Evolutionary conservation across 768 basidiomycete genomes (phyloP).

Genomic region (Psilocybe azurescens): DNA sequence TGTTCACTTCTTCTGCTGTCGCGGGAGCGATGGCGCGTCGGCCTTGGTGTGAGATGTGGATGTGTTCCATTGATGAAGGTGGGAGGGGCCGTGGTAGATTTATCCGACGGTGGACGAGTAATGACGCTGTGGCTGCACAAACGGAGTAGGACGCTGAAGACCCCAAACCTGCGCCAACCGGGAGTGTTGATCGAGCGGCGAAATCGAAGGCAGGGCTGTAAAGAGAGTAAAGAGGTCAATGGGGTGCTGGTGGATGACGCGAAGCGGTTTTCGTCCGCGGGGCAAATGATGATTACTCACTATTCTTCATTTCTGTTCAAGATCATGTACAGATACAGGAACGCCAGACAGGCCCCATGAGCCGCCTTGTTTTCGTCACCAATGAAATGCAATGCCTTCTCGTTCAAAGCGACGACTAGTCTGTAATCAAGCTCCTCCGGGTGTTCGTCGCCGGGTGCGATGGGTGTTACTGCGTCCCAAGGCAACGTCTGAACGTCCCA

Average conservation of each 20-base stretch:
- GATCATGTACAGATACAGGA: constrained; percentile 93
- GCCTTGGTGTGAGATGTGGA: constrained; percentile 69
- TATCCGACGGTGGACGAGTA: constrained; percentile 78
- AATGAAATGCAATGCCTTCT: constrained; percentile 43
- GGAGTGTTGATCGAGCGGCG: constrained; percentile 84
- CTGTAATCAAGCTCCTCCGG: constrained; percentile 73
- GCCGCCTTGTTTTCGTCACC: constrained; percentile 43
- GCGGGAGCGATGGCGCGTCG: constrained; percentile 65
- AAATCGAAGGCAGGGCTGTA: constrained; percentile 80
- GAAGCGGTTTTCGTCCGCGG: constrained; percentile 17
- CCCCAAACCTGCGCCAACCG: constrained; percentile 94
- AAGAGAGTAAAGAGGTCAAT: constrained; percentile 5
- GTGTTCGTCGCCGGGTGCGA: constrained; percentile 56
- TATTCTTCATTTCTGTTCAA: constrained; percentile 60
- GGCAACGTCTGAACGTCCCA: constrained; percentile 83
- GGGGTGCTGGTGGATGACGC: neutral
- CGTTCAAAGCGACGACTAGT: constrained; percentile 74
- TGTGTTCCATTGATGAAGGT: constrained; percentile 50
- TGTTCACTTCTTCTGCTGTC: constrained; percentile 83
- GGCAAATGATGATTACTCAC: constrained; percentile 46
- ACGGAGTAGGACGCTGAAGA: constrained; percentile 96
- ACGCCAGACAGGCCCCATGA: constrained; percentile 61
- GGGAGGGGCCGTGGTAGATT: constrained; percentile 55
- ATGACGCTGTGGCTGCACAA: constrained; percentile 80
- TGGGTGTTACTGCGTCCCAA: constrained; percentile 72